phyloP scores from a whole-genome alignment of 192 early-diverging fungal species.

The Cladochytrium replicatum region DNA sequence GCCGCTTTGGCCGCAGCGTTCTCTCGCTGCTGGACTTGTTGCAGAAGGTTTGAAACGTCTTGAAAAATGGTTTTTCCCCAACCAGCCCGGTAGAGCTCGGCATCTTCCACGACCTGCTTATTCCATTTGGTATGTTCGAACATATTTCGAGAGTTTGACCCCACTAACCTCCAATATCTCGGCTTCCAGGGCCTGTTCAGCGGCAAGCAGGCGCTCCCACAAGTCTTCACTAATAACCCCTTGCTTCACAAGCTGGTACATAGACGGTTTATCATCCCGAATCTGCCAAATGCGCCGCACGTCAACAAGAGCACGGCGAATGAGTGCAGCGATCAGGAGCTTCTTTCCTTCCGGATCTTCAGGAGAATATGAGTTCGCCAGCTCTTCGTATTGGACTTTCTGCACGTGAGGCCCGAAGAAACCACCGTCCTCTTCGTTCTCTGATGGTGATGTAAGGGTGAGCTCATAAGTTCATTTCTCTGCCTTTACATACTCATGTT shows the following conservation, averaged over 20 bases:
- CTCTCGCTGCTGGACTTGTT: conserved; percentile 48
- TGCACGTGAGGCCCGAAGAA: too few species aligned
- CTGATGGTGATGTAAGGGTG: too few species aligned
- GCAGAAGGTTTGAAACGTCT: conserved; percentile 67
- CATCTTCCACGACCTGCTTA: conserved; percentile 61
- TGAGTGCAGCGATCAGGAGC: conserved; percentile 57
- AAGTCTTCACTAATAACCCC: conserved; percentile 79
- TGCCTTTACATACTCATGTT: too few species aligned
- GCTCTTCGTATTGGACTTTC: conserved; percentile 32
- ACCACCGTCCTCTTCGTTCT: too few species aligned
- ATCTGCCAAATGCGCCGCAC: conserved; percentile 64
- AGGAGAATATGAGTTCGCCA: conserved; percentile 36
- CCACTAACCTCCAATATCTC: conserved; percentile 65
- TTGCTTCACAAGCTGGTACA: conserved; percentile 61
- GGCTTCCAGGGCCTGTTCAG: conserved; percentile 67
- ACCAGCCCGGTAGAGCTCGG: conserved; percentile 61
- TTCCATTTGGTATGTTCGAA: background rate
- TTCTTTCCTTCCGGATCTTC: conserved; percentile 27
- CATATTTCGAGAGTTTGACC: background rate
- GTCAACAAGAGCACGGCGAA: conserved; percentile 71
- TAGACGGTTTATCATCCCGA: conserved; percentile 66
- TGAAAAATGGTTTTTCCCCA: conserved; percentile 83
- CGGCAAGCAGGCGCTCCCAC: conserved; percentile 58
- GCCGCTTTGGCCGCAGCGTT: background rate
- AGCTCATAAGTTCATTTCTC: too few species aligned